phyloP scores from a whole-genome alignment of 768 basidiomycete genomes.

The Holtermannia corniformis region DNA sequence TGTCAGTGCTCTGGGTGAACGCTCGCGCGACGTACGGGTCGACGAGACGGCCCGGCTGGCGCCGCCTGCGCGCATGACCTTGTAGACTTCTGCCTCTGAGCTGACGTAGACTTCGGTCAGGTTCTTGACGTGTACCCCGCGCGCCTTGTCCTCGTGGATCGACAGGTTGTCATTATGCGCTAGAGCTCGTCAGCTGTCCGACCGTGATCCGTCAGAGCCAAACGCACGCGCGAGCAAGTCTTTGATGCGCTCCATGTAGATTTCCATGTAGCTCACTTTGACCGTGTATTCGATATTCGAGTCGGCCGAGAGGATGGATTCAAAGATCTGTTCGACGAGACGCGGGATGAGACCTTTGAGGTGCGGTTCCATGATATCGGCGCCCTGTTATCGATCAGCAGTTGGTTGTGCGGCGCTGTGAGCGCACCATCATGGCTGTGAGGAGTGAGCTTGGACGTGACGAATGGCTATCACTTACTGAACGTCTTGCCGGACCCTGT shows the following conservation, averaged over 20 bases:
- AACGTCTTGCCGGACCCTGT: slow-evolving; percentile 40
- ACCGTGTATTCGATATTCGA: slow-evolving; percentile 94
- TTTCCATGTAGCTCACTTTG: slow-evolving; percentile 99
- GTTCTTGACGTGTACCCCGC: slow-evolving; percentile 96
- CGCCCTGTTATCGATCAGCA: slow-evolving; percentile 55
- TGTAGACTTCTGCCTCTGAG: slow-evolving; percentile 89
- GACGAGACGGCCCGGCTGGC: slow-evolving; percentile 82
- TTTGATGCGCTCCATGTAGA: slow-evolving; percentile 90
- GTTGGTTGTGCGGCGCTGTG: background rate
- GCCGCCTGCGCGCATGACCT: slow-evolving; percentile 97
- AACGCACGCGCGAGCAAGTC: slow-evolving; percentile 88
- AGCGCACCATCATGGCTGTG: slow-evolving; percentile 85
- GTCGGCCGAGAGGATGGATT: slow-evolving; percentile 91
- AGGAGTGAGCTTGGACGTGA: background rate
- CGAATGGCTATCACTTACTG: slow-evolving; percentile 34
- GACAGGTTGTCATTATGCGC: slow-evolving; percentile 98
- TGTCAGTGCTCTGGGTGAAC: background rate
- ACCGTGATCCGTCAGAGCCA: background rate
- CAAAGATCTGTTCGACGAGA: slow-evolving; percentile 98
- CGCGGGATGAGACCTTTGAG: slow-evolving; percentile 94
- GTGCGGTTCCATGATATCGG: slow-evolving; percentile 89
- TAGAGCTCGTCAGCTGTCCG: slow-evolving; percentile 26
- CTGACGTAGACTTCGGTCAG: slow-evolving; percentile 97
- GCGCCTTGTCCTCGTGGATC: slow-evolving; percentile 94
- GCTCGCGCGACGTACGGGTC: slow-evolving; percentile 58